Percentiles rank a stretch among this genome's conserved stretches.
These are phyloP conservation scores for Scalesia atractyloides DNA, from an alignment of 129 eudicot species.

Conservation along the genomic window DNA sequence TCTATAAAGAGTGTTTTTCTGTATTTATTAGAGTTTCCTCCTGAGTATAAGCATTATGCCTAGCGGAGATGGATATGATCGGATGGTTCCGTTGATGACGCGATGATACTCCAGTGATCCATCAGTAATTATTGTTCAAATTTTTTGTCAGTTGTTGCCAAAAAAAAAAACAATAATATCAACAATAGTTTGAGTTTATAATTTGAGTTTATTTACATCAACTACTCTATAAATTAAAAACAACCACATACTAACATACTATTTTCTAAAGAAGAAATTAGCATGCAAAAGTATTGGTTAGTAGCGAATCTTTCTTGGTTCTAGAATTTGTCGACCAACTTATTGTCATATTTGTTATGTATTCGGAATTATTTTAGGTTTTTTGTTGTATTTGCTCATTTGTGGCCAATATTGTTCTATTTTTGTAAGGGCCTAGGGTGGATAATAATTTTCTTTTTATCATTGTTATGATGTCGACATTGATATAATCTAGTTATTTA, in stretches of 20 bases:
- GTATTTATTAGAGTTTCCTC: too few relatives aligned
- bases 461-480: background rate
- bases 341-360: background rate
- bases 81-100: too few relatives aligned
- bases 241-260: background rate
- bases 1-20: too few relatives aligned
- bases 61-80: too few relatives aligned
- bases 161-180: too few relatives aligned
- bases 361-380: background rate
- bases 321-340: slow-evolving; percentile 17
- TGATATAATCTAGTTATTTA: background rate
- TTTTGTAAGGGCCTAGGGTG: background rate
- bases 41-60: too few relatives aligned
- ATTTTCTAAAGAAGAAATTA: background rate
- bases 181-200: background rate
- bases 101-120: too few relatives aligned
- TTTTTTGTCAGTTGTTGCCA: too few relatives aligned
- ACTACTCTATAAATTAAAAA: background rate
- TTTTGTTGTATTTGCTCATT: background rate
- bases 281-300: background rate
- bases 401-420: background rate
- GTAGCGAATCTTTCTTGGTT: background rate
- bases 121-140: too few relatives aligned
- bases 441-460: background rate
- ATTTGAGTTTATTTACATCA: background rate